Base-by-base conservation (phyloP, 2,329 filamentous ascomycete species). In the Claviceps arundinis region DNA sequence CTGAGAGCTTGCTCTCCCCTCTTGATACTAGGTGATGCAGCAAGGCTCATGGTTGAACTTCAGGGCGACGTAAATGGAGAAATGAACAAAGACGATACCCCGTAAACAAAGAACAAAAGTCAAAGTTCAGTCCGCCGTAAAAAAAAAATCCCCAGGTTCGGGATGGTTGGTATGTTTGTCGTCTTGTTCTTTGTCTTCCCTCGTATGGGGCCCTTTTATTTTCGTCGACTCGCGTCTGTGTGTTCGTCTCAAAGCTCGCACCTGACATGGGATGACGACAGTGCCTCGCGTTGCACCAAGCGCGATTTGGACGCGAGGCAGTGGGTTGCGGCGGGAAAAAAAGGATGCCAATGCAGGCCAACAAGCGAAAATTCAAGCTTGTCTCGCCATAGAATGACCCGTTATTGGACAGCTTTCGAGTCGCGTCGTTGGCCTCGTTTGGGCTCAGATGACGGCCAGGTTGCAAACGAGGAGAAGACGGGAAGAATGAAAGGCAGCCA, bases 1-100 rank as follows among this genome's bases (percentile, higher is more conserved):
- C 37, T 47, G 16, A 51, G 40, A 14, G 38, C 50, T 46, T 19
- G 54, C 34, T 57, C 54, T 52, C 53, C 51, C 52, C 53, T 54
- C 51, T 52, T 48, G 19, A 57, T 53, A 53, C 56, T 54, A 44
- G 62, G 57, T 46, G 61, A 58, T 57, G 61, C 59, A 51, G 61
- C 59, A 51, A 66, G 61, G 53, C 62, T 64, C 64, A 66, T 67
- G 46, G 51, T 58, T 54, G 43, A 44, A 17, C 17, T 44, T 41
- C 41, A 13, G 17, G 40, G 1, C 26, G 26, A 50, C 16, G 17
- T 26, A 45, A 41, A 50, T 19, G 41, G 8, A n/a, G 24, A 30
- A 17, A 24, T 9, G 14, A 7, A 26, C 16, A 30, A 9, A 22
- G 38, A 19, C 22, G n/a, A n/a, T 24, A 30, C 7, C 16, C 24